These are phyloP conservation scores for Lactarius hatsudake DNA, from an alignment of 768 basidiomycete species.

Conservation along the genomic window DNA sequence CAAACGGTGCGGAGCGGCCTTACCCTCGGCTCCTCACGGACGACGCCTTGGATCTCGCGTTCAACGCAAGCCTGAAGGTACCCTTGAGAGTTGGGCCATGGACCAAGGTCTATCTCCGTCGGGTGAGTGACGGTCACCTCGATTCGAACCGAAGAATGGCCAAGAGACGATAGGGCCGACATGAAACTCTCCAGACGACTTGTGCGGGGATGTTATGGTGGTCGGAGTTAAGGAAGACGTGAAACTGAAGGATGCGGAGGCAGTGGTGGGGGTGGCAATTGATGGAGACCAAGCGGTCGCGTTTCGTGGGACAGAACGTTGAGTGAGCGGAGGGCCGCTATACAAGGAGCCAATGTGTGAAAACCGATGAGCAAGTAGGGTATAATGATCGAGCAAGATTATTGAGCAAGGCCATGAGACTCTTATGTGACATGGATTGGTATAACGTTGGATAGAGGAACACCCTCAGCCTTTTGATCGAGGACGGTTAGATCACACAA, in stretches of 20 bases:
- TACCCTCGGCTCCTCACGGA: conserved; percentile 76
- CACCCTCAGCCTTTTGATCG: conserved; percentile 61
- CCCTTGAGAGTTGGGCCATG: conserved; percentile 57
- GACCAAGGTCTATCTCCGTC: conserved; percentile 73
- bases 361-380: conserved; percentile 80
- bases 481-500: conserved; percentile 7
- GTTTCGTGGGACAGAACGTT: neutral
- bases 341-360: conserved; percentile 73
- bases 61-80: conserved; percentile 66
- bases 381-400: conserved; percentile 67
- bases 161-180: conserved; percentile 85
- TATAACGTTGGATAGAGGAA: conserved; percentile 70
- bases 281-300: conserved; percentile 28
- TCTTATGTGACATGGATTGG: conserved; percentile 63
- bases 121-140: conserved; percentile 70
- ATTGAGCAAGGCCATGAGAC: conserved; percentile 61
- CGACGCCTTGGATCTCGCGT: conserved; percentile 73
- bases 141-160: conserved; percentile 86
- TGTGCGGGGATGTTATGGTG: conserved; percentile 14
- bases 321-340: conserved; percentile 40
- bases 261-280: conserved; percentile 32
- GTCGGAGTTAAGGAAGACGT: conserved; percentile 17
- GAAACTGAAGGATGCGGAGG: conserved; percentile 18
- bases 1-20: conserved; percentile 67
- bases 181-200: conserved; percentile 42